These are phyloP conservation scores for Fraxinus floribunda DNA, from an alignment of 305 asterid species.

Conservation along the genomic window DNA sequence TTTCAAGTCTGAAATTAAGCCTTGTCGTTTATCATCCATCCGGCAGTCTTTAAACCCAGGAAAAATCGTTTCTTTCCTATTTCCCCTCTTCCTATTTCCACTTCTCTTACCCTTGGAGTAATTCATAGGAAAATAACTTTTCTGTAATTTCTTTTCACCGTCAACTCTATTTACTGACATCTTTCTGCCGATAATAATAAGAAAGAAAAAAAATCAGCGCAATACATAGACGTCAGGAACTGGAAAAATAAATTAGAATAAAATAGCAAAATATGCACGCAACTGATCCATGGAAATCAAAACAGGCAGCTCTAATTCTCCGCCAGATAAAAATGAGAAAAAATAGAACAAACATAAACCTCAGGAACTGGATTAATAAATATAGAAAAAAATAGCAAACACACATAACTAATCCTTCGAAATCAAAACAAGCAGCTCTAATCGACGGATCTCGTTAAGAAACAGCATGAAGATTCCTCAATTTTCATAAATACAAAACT, in stretches of 20 bases:
- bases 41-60: conserved; percentile 31
- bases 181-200: conserved; percentile 13
- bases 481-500: conserved; percentile 5
- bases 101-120: background rate
- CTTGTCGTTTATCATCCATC: conserved; percentile 53
- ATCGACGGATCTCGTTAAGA: conserved; percentile 8
- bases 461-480: background rate
- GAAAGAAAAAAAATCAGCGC: conserved; percentile 4
- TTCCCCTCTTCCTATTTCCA: conserved; percentile 6
- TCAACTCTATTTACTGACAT: conserved; percentile 27
- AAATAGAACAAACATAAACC: background rate
- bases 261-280: background rate
- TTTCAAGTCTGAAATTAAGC: conserved; percentile 24
- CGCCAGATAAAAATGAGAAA: conserved; percentile 3
- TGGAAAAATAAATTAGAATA: background rate
- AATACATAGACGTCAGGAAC: background rate
- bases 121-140: background rate
- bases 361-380: background rate
- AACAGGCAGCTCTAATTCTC: conserved; percentile 30
- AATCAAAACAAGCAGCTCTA: background rate
- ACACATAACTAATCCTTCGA: background rate
- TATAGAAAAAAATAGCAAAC: background rate
- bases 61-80: conserved; percentile 28
- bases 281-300: conserved; percentile 16
- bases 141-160: conserved; percentile 16